Evolutionary conservation across 2,329 filamentous ascomycete species (phyloP), one percentile per base, ranked within the genome.

Genomic region (Ophiostoma tasmaniense): DNA sequence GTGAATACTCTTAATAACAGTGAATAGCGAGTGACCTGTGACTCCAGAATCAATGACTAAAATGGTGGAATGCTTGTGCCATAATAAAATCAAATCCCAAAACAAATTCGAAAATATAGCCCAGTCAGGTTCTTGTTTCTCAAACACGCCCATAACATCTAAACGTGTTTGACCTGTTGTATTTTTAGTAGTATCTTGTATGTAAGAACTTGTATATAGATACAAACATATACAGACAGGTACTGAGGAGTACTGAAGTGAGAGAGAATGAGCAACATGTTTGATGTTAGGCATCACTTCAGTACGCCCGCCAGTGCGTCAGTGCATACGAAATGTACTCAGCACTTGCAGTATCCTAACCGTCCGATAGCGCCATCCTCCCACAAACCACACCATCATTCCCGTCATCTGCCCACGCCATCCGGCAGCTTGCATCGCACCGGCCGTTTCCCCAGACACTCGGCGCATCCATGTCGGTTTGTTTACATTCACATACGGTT

Each of bases 361-460:
- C 10, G n/a, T 33, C 13, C 11, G 5, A 61, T 66, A 61, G 64
- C 52, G 64, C 68, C 67, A 69, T 69, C 37, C 68, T 62, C 37
- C 52, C 61, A 28, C 55, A 52, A 69, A 69, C 65, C 68, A 69
- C 68, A 69, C 68, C 68, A 69, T 69, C 33, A 30, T 61, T 64
- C 30, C 68, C 65, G 59, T 67, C 68, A 67, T 69, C 65, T 69
- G 68, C 68, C 68, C 68, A 69, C 68, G 68, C 68, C 65, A 67
- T 67, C 7, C 67, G 64, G 67, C 42, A 59, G 4, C 17, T 22
- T 64, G 61, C 61, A 64, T 33, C 30, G 59, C 59, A 37, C 61
- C 61, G 28, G 64, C 64, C 39, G 64, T 52, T 64, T 64, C 61
- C 61, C 61, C 61, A 64, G 61, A 37, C 61, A 25, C 33, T 64